Evolutionary conservation across 257 asterid species (phyloP).

Genomic region (Buddleja alternifolia): DNA sequence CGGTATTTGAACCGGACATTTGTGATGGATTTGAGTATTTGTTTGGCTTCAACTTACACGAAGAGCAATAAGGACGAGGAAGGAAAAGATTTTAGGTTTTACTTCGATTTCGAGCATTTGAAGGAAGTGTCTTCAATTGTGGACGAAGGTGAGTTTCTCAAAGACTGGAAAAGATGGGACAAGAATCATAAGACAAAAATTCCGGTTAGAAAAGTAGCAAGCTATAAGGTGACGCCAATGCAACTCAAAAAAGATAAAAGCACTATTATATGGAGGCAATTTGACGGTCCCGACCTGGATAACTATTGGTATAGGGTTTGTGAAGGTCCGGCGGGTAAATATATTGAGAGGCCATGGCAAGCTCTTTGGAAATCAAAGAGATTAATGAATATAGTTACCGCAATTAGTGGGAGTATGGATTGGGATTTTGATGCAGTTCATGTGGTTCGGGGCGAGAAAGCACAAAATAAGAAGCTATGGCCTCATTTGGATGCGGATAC

Average conservation of each 20-base stretch:
- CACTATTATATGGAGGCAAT: conserved; percentile 77
- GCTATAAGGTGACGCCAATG: conserved; percentile 71
- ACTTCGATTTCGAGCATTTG: conserved; percentile 93
- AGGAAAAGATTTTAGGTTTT: conserved; percentile 88
- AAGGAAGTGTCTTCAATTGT: conserved; percentile 74
- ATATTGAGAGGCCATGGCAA: conserved; percentile 84
- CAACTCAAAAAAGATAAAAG: conserved; percentile 75
- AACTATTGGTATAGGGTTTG: conserved; percentile 97
- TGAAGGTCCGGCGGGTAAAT: conserved; percentile 82
- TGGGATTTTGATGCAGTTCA: conserved; percentile 98
- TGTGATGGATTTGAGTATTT: conserved; percentile 89
- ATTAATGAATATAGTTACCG: conserved; percentile 88
- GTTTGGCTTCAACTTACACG: conserved; percentile 78
- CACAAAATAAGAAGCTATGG: conserved; percentile 75
- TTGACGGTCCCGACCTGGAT: conserved; percentile 80
- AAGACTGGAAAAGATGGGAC: conserved; percentile 87
- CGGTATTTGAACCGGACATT: conserved; percentile 85
- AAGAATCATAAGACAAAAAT: conserved; percentile 60
- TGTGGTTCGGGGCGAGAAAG: conserved; percentile 88
- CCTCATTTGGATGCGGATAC: conserved; percentile 87
- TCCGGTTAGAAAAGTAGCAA: conserved; percentile 62
- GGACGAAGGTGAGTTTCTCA: conserved; percentile 74
- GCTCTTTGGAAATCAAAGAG: conserved; percentile 92
- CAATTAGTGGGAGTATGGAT: conserved; percentile 93
- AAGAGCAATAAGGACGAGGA: conserved; percentile 73